Evolutionary conservation across 2,329 filamentous ascomycete species (phyloP).

Genomic region (Hypoxylon sp.): DNA sequence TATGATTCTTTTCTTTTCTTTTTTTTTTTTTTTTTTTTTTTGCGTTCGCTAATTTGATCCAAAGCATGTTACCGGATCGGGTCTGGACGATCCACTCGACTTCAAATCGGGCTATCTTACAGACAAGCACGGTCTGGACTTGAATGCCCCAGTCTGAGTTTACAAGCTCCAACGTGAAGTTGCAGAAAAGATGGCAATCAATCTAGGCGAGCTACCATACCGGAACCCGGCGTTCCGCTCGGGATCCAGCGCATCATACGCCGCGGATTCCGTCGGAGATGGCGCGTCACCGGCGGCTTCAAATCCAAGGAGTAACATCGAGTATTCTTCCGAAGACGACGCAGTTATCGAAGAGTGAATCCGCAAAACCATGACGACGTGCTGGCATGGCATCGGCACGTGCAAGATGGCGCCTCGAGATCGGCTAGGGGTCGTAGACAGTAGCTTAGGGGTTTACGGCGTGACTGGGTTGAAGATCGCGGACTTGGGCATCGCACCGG

Average conservation of each 20-base stretch:
- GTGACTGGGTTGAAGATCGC: conserved; percentile 4
- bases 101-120: conserved; percentile 69
- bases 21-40: too few species aligned
- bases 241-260: conserved; percentile 54
- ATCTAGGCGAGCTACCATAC: conserved; percentile 66
- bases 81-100: conserved; percentile 57
- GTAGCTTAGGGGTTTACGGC: conserved; percentile 4
- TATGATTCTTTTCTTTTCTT: too few species aligned
- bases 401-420: conserved; percentile 7
- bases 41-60: too few species aligned
- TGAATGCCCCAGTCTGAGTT: conserved; percentile 69
- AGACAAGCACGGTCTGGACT: conserved; percentile 62
- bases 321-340: conserved; percentile 14
- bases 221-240: conserved; percentile 57
- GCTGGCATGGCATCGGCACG: conserved; percentile 9
- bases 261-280: conserved; percentile 45
- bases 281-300: too few species aligned
- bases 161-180: conserved; percentile 66
- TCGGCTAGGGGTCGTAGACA: neutral
- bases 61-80: conserved; percentile 64
- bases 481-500: conserved; percentile 1
- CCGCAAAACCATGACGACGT: neutral
- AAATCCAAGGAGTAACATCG: conserved; percentile 5
- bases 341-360: conserved; percentile 10
- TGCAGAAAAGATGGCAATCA: conserved; percentile 39